These are phyloP conservation scores for Usnea hakonensis DNA, from an alignment of 495 filamentous ascomycete genomes.

Conservation along the genomic window DNA sequence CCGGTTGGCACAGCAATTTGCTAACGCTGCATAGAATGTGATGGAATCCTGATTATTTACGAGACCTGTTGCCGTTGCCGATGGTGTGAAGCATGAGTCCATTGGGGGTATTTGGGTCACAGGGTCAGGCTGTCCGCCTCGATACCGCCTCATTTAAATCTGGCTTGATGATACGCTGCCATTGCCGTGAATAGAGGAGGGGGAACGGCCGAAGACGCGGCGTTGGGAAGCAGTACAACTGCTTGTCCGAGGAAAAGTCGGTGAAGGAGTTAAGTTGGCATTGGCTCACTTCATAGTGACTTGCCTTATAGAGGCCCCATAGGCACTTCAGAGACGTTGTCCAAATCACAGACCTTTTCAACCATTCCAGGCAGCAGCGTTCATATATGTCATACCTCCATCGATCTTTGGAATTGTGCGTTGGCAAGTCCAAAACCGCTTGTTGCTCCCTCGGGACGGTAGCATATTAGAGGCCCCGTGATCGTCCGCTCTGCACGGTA, in stretches of 20 bases:
- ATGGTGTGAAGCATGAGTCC: not conserved
- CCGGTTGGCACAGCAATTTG: too few relatives aligned
- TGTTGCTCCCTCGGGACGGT: slow-evolving; percentile 3
- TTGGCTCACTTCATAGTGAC: not conserved
- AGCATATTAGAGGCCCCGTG: slow-evolving; percentile 8
- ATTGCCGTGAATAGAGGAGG: not conserved
- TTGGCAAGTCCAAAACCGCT: slow-evolving; percentile 9
- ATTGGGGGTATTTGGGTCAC: not conserved
- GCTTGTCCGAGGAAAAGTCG: slow-evolving; percentile 13
- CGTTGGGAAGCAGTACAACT: not conserved
- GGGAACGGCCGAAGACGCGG: not conserved
- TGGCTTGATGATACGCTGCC: not conserved
- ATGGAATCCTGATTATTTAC: slow-evolving; percentile 1
- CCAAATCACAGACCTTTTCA: slow-evolving; percentile 6
- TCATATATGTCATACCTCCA: slow-evolving; percentile 9
- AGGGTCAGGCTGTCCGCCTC: not conserved
- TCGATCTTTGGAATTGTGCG: slow-evolving; percentile 9
- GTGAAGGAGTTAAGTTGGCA: slow-evolving; percentile 2
- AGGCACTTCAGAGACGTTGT: not conserved
- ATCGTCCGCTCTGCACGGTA: slow-evolving; percentile 16
- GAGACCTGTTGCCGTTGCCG: not conserved
- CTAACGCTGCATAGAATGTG: too few relatives aligned
- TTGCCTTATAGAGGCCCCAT: not conserved
- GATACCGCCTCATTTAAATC: not conserved
- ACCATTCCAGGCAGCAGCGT: slow-evolving; percentile 2